These are phyloP conservation scores for Xylaria sp. DNA, from an alignment of 2,329 filamentous ascomycete species.

Conservation along the genomic window DNA sequence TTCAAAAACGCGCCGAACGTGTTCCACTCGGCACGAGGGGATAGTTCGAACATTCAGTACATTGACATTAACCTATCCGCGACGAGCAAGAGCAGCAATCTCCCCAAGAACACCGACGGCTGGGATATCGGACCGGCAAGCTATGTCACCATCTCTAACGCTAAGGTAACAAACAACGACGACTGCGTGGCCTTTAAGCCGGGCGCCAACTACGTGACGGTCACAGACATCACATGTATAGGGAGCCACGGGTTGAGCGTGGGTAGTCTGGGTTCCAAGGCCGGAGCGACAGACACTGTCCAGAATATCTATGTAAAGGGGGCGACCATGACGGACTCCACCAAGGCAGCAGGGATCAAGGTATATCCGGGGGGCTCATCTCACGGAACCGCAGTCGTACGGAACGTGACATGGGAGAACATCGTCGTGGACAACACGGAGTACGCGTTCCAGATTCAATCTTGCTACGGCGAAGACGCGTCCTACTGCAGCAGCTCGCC, in stretches of 20 bases:
- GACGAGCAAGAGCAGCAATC: slow-evolving; percentile 28
- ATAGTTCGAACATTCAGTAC: slow-evolving; percentile 26
- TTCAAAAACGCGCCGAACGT: slow-evolving; percentile 35
- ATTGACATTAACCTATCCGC: slow-evolving; percentile 26
- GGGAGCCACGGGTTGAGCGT: slow-evolving; percentile 34
- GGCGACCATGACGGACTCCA: slow-evolving; percentile 28
- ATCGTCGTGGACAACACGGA: slow-evolving; percentile 31
- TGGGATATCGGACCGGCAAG: slow-evolving; percentile 33
- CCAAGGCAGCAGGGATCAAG: slow-evolving; percentile 32
- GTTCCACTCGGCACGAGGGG: slow-evolving; percentile 31
- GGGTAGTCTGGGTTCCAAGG: slow-evolving; percentile 24
- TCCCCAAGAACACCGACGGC: slow-evolving; percentile 35
- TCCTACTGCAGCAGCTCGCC: slow-evolving; percentile 22
- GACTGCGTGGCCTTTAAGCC: slow-evolving; percentile 35
- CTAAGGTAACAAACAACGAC: slow-evolving; percentile 28
- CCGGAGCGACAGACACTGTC: slow-evolving; percentile 24
- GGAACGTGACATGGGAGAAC: slow-evolving; percentile 33
- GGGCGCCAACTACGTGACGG: slow-evolving; percentile 28
- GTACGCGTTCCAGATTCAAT: slow-evolving; percentile 35
- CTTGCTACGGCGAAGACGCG: slow-evolving; percentile 30
- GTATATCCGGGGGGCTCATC: slow-evolving; percentile 27
- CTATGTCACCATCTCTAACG: slow-evolving; percentile 26
- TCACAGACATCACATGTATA: slow-evolving; percentile 29
- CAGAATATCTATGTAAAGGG: slow-evolving; percentile 28
- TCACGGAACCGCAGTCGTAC: slow-evolving; percentile 28